Evolutionary conservation across 2,329 filamentous ascomycete species (phyloP), one percentile per base, ranked within the genome.

Genomic region (Tympanopsis confertula): DNA sequence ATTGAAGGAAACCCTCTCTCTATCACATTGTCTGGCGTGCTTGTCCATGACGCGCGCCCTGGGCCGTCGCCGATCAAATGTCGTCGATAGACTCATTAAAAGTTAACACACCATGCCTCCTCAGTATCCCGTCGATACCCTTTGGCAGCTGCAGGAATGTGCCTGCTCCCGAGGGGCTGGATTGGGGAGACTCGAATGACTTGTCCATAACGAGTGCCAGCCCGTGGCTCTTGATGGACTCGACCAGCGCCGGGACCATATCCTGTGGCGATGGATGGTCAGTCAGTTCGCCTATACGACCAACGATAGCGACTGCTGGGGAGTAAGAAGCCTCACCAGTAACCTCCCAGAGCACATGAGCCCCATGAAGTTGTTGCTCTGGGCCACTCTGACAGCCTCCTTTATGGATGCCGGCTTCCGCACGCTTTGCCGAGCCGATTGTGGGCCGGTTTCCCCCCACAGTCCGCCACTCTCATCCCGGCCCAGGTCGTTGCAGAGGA

Each of bases 361-460:
- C 3, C 91, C 91, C 91, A 98, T 98, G 47, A 98, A 86, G 56
- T 98, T 98, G 56, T 98, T 98, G 54, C 81, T 85, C 58, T 93
- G 84, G 17, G 89, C 88, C 52, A 94, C 86, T 45, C 88, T 75
- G 13, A 95, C 91, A 4, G 86, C 86, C 56, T 98, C 89, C 62
- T 96, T 98, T 47, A 96, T 86, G 4, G 86, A 94, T 45, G 82
- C 82, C 13, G 81, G 83, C 35, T 78, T 74, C 39, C 82, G 71
- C 13, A 84, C 86, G 46, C 78, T 84, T 47, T 70, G n/a, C n/a
- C n/a, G n/a, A n/a, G n/a, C n/a, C 74, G 33, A 65, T 53, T 35
- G 74, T 53, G 39, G 60, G 62, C 24, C 61, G 57, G 35, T 63
- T 53, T 4, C 60, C 54, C 14, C 50, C 53, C 13, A 51, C 45